Evolutionary conservation across 495 filamentous ascomycete genomes (phyloP).

Genomic region (Glonium stellatum): DNA sequence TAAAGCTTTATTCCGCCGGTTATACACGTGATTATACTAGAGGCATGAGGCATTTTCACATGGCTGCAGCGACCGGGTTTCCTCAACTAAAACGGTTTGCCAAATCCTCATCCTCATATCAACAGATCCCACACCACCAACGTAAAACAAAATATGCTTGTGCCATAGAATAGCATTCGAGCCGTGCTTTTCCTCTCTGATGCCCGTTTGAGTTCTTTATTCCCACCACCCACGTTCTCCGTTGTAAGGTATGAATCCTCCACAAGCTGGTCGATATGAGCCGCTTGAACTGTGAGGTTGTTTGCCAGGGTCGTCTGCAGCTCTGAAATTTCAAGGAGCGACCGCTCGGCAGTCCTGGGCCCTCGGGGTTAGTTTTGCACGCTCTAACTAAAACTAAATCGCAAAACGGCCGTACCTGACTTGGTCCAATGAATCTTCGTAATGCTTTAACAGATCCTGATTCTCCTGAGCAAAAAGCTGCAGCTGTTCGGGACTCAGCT

Average conservation of each 20-base stretch:
- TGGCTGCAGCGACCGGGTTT: not conserved
- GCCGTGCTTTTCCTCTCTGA: constrained; percentile 75
- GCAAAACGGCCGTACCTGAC: constrained; percentile 54
- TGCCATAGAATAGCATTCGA: constrained; percentile 81
- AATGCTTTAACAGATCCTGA: constrained; percentile 82
- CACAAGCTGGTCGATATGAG: constrained; percentile 82
- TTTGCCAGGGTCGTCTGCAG: constrained; percentile 80
- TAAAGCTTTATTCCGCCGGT: not conserved
- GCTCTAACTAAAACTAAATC: not conserved
- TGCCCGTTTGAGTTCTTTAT: constrained; percentile 84
- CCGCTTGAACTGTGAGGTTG: constrained; percentile 77
- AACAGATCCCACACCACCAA: constrained; percentile 92
- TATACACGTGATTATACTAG: not conserved
- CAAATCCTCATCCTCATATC: constrained; percentile 45
- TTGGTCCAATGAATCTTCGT: constrained; percentile 85
- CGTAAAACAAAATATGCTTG: constrained; percentile 69
- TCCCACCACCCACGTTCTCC: constrained; percentile 82
- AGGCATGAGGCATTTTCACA: not conserved
- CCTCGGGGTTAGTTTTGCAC: constrained; percentile 1
- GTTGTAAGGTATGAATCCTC: constrained; percentile 70
- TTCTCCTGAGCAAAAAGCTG: constrained; percentile 95
- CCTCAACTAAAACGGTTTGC: not conserved
- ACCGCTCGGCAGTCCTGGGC: constrained; percentile 76
- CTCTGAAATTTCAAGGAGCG: constrained; percentile 85
- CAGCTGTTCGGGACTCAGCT: constrained; percentile 72